Conservation (phyloP, 73 alveolate genomes). For the Tetrahymena borealis region DNA sequence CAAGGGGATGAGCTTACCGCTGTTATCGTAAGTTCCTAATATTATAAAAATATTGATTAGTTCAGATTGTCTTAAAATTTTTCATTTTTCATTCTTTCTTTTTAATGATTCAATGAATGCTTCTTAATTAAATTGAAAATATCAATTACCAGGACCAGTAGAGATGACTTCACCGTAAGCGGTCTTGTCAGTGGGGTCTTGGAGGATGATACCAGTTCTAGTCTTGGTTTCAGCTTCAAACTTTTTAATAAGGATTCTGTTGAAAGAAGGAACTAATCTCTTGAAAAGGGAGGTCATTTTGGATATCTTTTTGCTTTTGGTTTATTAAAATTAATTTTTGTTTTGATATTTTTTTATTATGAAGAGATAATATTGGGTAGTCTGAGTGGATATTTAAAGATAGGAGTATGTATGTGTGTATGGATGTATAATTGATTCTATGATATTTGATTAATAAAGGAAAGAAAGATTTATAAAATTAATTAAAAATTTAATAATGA, state of each 20-base stretch:
- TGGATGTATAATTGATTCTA: too few relatives aligned
- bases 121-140: too few relatives aligned
- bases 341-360: neutral
- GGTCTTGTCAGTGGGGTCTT: conserved; percentile 49
- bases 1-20: conserved; percentile 50
- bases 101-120: too few relatives aligned
- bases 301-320: neutral
- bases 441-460: too few relatives aligned
- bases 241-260: conserved; percentile 61
- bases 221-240: conserved; percentile 67
- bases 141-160: conserved; percentile 63
- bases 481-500: too few relatives aligned
- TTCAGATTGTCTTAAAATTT: too few relatives aligned
- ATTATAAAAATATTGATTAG: conserved; percentile 3
- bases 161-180: conserved; percentile 63
- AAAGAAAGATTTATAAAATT: too few relatives aligned
- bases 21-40: conserved; percentile 28
- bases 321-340: neutral
- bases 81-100: too few relatives aligned
- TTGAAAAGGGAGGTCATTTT: conserved; percentile 46
- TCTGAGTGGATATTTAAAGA: neutral
- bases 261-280: conserved; percentile 53
- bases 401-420: too few relatives aligned
- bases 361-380: neutral
- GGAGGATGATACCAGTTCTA: conserved; percentile 71